Percentiles rank a stretch among this genome's conserved stretches.
These are phyloP conservation scores for Trichoderma lentiforme DNA, from an alignment of 2,329 filamentous ascomycete species.

Conservation along the genomic window DNA sequence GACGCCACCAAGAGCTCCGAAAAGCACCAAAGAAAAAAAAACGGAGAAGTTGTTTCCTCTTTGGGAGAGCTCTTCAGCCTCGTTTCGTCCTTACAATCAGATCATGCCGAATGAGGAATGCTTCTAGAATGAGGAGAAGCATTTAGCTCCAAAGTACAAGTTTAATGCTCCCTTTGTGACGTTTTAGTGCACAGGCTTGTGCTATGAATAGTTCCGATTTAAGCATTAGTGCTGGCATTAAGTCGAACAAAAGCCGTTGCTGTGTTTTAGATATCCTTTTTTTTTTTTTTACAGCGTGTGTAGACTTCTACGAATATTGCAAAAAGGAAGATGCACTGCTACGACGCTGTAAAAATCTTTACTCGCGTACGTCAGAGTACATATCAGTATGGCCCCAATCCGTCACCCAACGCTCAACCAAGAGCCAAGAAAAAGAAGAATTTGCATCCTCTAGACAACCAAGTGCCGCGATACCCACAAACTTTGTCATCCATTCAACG, in stretches of 20 bases:
- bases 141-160: neutral
- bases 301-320: neutral
- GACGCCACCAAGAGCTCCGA: neutral
- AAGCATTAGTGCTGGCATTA: slow-evolving; percentile 1
- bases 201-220: slow-evolving; percentile 11
- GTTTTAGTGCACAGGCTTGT: slow-evolving; percentile 9
- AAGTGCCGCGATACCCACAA: slow-evolving; percentile 6
- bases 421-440: neutral
- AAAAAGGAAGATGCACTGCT: neutral
- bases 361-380: neutral
- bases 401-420: slow-evolving; percentile 15
- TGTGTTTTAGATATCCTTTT: neutral
- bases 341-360: neutral
- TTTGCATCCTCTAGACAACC: slow-evolving; percentile 14
- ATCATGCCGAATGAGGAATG: neutral
- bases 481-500: neutral
- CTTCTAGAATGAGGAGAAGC: slow-evolving; percentile 2
- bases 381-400: neutral
- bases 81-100: neutral
- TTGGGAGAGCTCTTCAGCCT: slow-evolving; percentile 16
- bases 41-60: slow-evolving; percentile 8
- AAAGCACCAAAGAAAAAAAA: neutral
- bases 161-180: neutral
- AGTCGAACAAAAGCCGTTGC: neutral
- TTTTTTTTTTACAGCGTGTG: too few relatives aligned